Percentiles rank a stretch among this genome's conserved stretches.
Conservation (phyloP, 768 basidiomycete genomes). For the Rhizopogon vinicolor region DNA sequence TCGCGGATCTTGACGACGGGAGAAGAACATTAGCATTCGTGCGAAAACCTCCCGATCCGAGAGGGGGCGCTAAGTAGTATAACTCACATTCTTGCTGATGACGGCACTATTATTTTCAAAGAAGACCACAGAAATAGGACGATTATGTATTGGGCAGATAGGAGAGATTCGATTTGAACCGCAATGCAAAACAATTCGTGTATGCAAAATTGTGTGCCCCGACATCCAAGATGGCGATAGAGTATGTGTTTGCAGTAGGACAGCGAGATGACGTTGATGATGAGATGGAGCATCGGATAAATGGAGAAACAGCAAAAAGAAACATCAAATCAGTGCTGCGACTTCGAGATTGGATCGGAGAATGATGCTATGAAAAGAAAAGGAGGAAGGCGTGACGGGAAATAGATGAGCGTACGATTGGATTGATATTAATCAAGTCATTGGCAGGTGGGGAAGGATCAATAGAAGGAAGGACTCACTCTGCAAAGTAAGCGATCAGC, state of each 20-base stretch:
- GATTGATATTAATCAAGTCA: conserved; percentile 17
- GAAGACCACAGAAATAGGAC: background rate
- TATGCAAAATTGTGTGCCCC: background rate
- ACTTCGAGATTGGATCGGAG: conserved; percentile 32
- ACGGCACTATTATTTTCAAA: conserved; percentile 42
- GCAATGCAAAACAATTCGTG: background rate
- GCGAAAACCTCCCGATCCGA: background rate
- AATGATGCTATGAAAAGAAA: conserved; percentile 27
- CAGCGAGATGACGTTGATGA: conserved; percentile 6
- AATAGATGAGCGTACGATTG: conserved; percentile 24
- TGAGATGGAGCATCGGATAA: conserved; percentile 6
- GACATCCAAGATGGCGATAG: conserved; percentile 5
- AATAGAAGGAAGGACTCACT: conserved; percentile 51
- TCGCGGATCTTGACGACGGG: conserved; percentile 39
- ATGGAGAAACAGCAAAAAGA: conserved; percentile 13
- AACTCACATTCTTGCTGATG: conserved; percentile 68
- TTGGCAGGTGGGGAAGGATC: conserved; percentile 20
- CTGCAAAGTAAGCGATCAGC: conserved; percentile 30
- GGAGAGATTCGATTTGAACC: background rate
- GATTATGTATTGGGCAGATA: conserved; percentile 20
- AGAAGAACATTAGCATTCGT: conserved; percentile 2
- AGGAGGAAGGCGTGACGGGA: conserved; percentile 12
- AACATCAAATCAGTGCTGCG: conserved; percentile 27
- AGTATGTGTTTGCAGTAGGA: conserved; percentile 4
- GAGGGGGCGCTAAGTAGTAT: background rate